These are phyloP conservation scores for Starmerella sirachaensis DNA, from an alignment of 805 yeast species.

Conservation along the genomic window DNA sequence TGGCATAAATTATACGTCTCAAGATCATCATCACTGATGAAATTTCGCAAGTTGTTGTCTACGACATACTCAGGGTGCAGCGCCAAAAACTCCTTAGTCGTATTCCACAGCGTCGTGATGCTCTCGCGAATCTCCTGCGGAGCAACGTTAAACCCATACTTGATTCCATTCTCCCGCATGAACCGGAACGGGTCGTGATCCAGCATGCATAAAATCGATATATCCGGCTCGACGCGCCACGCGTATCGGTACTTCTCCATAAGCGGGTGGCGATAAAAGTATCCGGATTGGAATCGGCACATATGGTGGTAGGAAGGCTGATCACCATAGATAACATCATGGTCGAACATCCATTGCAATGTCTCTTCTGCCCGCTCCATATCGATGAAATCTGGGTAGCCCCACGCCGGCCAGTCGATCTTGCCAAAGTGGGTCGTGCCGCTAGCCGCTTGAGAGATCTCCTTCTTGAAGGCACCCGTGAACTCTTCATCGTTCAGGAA, in stretches of 20 bases:
- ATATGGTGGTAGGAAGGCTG: conserved; percentile 57
- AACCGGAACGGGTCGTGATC: conserved; percentile 49
- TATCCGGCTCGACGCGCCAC: conserved; percentile 71
- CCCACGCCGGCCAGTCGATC: conserved; percentile 56
- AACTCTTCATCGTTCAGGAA: conserved; percentile 63
- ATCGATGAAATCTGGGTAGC: conserved; percentile 54
- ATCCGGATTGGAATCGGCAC: conserved; percentile 74
- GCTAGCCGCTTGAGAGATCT: conserved; percentile 40
- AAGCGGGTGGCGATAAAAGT: conserved; percentile 50
- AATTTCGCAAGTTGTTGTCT: conserved; percentile 49
- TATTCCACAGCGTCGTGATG: conserved; percentile 52
- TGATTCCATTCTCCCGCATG: conserved; percentile 43
- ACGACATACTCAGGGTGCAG: conserved; percentile 41
- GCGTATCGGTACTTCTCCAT: conserved; percentile 51
- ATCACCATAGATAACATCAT: conserved; percentile 45
- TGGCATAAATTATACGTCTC: conserved; percentile 70
- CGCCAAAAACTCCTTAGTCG: conserved; percentile 37
- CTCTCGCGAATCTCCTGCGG: conserved; percentile 52
- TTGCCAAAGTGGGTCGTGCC: conserved; percentile 53
- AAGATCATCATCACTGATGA: conserved; percentile 59
- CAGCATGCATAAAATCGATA: conserved; percentile 48
- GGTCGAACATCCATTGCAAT: conserved; percentile 35
- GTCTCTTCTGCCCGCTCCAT: conserved; percentile 36
- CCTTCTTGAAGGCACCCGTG: conserved; percentile 40
- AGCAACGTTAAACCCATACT: conserved; percentile 57